Conservation (phyloP, 2,329 filamentous ascomycete species). For the Catunica adiposa region DNA sequence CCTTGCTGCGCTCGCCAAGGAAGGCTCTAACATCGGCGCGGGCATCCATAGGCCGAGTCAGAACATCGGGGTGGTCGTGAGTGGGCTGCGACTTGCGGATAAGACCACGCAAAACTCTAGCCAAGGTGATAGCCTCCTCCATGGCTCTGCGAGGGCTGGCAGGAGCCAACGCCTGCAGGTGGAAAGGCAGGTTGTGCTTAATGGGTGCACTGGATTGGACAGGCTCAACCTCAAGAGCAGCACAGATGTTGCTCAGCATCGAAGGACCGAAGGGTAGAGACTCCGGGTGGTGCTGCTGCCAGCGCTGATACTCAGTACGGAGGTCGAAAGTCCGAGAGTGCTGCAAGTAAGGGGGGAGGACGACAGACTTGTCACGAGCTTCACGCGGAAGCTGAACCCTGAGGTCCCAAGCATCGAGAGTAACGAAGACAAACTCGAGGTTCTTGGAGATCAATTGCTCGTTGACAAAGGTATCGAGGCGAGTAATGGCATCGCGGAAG, state of each 20-base stretch:
- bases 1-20: constrained; percentile 89
- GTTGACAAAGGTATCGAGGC: constrained; percentile 83
- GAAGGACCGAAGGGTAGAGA: constrained; percentile 92
- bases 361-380: constrained; percentile 94
- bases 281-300: constrained; percentile 97
- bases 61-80: constrained; percentile 84
- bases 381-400: constrained; percentile 94
- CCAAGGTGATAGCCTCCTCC: constrained; percentile 90
- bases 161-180: constrained; percentile 86
- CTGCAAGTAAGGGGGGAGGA: constrained; percentile 89
- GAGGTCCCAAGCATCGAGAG: constrained; percentile 94
- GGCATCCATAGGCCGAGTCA: constrained; percentile 91
- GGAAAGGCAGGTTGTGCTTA: constrained; percentile 96
- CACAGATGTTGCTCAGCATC: constrained; percentile 93
- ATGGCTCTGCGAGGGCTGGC: constrained; percentile 91
- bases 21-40: constrained; percentile 92
- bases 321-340: constrained; percentile 96
- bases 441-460: constrained; percentile 85
- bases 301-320: constrained; percentile 91
- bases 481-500: constrained; percentile 90
- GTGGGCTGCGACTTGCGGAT: constrained; percentile 92
- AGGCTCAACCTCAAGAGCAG: constrained; percentile 91
- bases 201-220: constrained; percentile 95
- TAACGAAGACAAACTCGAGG: constrained; percentile 95
- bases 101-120: constrained; percentile 77